Evolutionary conservation across 257 asterid species (phyloP).

Genomic region (Solanum lignicaule): DNA sequence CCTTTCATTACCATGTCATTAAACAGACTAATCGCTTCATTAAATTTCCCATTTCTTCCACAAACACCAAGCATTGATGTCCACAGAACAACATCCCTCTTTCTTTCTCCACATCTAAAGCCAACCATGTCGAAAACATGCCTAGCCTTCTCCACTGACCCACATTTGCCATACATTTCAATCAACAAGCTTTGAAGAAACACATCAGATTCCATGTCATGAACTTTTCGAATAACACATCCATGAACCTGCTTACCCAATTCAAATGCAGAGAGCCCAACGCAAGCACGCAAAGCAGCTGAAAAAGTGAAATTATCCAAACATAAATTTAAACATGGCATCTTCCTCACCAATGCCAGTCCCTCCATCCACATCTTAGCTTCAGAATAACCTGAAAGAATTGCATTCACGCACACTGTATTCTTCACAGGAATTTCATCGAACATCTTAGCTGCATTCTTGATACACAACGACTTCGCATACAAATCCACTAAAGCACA

Average conservation of each 20-base stretch:
- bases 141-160: constrained; percentile 46
- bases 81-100: constrained; percentile 66
- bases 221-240: constrained; percentile 23
- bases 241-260: constrained; percentile 68
- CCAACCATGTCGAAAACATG: constrained; percentile 45
- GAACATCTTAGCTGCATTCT: constrained; percentile 49
- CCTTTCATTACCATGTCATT: constrained; percentile 53
- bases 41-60: constrained; percentile 52
- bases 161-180: constrained; percentile 85
- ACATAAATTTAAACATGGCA: constrained; percentile 29
- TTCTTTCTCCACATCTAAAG: constrained; percentile 15
- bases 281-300: constrained; percentile 54
- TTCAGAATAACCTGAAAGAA: constrained; percentile 61
- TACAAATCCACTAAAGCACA: constrained; percentile 56
- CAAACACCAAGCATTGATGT: constrained; percentile 70
- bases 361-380: constrained; percentile 57
- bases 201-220: constrained; percentile 35
- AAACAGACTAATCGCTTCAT: constrained; percentile 43
- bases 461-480: constrained; percentile 16
- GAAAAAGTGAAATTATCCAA: constrained; percentile 51
- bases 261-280: constrained; percentile 42
- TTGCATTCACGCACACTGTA: constrained; percentile 59
- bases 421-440: constrained; percentile 81
- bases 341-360: constrained; percentile 30
- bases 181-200: constrained; percentile 65